Conservation (phyloP, 2,329 filamentous ascomycete genomes). For the Aureobasidium melanogenum region DNA sequence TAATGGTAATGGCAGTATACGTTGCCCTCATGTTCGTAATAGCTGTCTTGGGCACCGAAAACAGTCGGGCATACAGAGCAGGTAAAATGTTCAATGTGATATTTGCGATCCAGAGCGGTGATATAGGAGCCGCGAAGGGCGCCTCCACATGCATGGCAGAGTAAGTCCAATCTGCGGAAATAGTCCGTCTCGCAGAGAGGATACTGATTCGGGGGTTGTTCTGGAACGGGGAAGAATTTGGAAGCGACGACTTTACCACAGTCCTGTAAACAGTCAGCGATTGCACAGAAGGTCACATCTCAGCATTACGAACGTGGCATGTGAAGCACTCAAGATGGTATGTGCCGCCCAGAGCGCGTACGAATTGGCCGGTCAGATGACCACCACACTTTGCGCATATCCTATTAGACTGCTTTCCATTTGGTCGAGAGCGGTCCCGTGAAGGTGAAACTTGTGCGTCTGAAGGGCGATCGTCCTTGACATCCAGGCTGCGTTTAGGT, state of each 20-base stretch:
- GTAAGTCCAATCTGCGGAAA: conserved; percentile 79
- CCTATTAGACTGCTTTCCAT: conserved; percentile 25
- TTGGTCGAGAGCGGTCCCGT: conserved; percentile 11
- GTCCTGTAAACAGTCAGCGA: conserved; percentile 52
- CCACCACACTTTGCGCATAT: conserved; percentile 77
- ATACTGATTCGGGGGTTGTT: conserved; percentile 82
- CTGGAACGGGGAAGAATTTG: conserved; percentile 96
- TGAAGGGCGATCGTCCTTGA: neutral
- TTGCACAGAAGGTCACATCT: conserved; percentile 17
- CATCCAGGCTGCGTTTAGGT: neutral
- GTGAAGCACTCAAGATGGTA: conserved; percentile 98
- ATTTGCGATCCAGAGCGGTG: conserved; percentile 93
- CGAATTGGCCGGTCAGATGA: conserved; percentile 86
- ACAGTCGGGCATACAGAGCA: conserved; percentile 94
- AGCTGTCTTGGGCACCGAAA: conserved; percentile 97
- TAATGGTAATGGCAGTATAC: conserved; percentile 99
- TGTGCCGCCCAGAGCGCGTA: conserved; percentile 83
- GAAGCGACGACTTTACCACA: conserved; percentile 95
- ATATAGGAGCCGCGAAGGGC: conserved; percentile 96
- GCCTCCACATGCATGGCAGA: conserved; percentile 87
- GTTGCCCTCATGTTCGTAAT: conserved; percentile 93
- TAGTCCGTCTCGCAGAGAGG: conserved; percentile 97
- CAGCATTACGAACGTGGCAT: conserved; percentile 64
- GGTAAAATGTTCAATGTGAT: conserved; percentile 98
- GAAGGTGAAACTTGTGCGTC: neutral